phyloP scores from a whole-genome alignment of 208 protist species.

The Wallacemonas sp. region DNA sequence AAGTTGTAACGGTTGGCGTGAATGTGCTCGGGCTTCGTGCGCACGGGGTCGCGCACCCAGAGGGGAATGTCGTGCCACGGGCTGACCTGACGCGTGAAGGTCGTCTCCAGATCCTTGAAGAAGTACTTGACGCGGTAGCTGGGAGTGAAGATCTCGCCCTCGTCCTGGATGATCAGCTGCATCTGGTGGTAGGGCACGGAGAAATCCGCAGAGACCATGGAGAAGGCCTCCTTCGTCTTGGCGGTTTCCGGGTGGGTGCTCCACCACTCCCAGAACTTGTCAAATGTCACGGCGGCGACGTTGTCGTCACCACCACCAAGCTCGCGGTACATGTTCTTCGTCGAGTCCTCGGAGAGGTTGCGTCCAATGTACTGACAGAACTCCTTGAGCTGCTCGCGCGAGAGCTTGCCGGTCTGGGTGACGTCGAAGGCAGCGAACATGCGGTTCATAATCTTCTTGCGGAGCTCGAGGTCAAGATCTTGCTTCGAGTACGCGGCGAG shows the following conservation, averaged over 20 bases:
- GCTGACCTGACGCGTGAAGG: constrained; percentile 71
- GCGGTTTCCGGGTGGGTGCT: constrained; percentile 41
- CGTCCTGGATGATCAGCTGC: constrained; percentile 83
- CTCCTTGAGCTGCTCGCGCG: constrained; percentile 58
- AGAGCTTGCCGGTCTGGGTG: constrained; percentile 73
- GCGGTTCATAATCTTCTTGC: constrained; percentile 83
- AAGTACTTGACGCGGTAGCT: constrained; percentile 91
- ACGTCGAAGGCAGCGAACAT: constrained; percentile 92
- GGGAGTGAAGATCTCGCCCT: constrained; percentile 88
- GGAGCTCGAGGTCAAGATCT: constrained; percentile 64
- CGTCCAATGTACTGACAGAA: constrained; percentile 83
- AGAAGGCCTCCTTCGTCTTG: constrained; percentile 70
- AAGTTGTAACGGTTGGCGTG: constrained; percentile 92
- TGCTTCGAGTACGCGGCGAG: constrained; percentile 83
- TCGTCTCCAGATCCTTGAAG: constrained; percentile 88
- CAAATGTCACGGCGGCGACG: constrained; percentile 70
- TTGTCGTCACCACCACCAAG: constrained; percentile 46
- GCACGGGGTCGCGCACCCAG: constrained; percentile 82
- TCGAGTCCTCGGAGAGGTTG: constrained; percentile 36
- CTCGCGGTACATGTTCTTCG: constrained; percentile 60
- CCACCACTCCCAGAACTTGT: constrained; percentile 90
- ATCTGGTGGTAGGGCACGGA: constrained; percentile 88
- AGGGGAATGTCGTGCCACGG: constrained; percentile 94
- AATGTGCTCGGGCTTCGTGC: constrained; percentile 80
- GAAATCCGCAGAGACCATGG: constrained; percentile 87